Percentiles rank a stretch among this genome's conserved stretches.
Conservation (phyloP, 2,329 filamentous ascomycete species). For the Fusarium redolens region DNA sequence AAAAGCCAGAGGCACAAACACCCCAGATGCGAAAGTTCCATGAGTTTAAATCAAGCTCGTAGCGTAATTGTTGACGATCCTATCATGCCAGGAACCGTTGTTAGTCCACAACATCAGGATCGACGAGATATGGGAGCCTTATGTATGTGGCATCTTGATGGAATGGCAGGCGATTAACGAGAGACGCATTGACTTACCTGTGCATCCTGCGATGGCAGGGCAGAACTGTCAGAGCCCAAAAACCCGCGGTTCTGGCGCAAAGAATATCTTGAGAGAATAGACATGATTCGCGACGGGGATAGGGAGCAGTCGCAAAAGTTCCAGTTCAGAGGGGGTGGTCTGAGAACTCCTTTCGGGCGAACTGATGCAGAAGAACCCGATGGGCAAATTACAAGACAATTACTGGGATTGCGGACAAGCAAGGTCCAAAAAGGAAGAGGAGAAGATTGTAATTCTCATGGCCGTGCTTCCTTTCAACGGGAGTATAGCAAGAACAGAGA, state of each 20-base stretch:
- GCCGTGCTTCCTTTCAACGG: conserved; percentile 14
- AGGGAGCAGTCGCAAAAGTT: conserved; percentile 36
- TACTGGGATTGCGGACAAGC: conserved; percentile 27
- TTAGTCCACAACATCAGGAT: conserved; percentile 24
- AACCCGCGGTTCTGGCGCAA: conserved; percentile 60
- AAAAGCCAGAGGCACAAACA: conserved; percentile 65
- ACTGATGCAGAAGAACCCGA: conserved; percentile 12
- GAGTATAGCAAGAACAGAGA: background rate
- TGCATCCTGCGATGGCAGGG: conserved; percentile 60
- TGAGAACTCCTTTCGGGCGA: conserved; percentile 14
- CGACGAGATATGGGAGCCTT: conserved; percentile 21
- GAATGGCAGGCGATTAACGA: background rate
- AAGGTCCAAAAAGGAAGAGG: conserved; percentile 18
- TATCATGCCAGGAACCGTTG: conserved; percentile 38
- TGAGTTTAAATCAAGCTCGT: conserved; percentile 65
- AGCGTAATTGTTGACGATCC: conserved; percentile 64
- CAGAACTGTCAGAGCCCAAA: conserved; percentile 62
- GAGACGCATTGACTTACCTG: conserved; percentile 53
- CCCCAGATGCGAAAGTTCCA: conserved; percentile 67
- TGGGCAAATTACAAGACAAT: conserved; percentile 4
- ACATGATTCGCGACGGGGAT: conserved; percentile 44
- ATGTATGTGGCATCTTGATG: conserved; percentile 1
- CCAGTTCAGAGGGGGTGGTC: conserved; percentile 24
- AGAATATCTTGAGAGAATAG: conserved; percentile 44
- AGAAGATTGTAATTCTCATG: conserved; percentile 32